These are phyloP conservation scores for Apiospora phragmitis DNA, from an alignment of 2,329 filamentous ascomycete species.

Conservation along the genomic window DNA sequence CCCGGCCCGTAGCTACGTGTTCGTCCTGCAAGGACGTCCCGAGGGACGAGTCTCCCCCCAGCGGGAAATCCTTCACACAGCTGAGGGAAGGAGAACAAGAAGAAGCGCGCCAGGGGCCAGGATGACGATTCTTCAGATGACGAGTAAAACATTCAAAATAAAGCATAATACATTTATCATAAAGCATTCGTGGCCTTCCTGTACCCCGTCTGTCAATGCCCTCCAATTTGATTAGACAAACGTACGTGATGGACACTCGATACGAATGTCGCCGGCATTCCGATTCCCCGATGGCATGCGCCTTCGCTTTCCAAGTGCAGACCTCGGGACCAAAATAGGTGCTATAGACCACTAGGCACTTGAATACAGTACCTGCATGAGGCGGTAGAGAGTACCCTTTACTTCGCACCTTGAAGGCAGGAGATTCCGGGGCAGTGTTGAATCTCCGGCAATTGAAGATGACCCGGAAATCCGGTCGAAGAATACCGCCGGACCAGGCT, in stretches of 20 bases:
- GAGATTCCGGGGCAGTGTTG: too few species aligned
- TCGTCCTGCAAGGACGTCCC: constrained; percentile 54
- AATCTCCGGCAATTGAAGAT: neutral
- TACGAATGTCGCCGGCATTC: neutral
- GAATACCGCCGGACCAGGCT: neutral
- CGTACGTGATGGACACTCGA: neutral
- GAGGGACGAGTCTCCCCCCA: constrained; percentile 36
- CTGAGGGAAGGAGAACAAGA: constrained; percentile 29
- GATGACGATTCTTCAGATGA: constrained; percentile 28
- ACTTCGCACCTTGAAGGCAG: too few species aligned
- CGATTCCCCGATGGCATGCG: neutral
- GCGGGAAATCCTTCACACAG: constrained; percentile 10
- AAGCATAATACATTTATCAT: neutral
- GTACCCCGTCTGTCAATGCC: too few species aligned
- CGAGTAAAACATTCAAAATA: neutral
- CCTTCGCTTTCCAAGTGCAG: neutral
- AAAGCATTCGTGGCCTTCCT: neutral
- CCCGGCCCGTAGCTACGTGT: constrained; percentile 60
- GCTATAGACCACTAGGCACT: neutral
- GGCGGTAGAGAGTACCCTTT: too few species aligned
- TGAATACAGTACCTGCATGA: neutral
- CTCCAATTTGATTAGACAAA: neutral
- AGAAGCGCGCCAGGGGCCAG: constrained; percentile 31
- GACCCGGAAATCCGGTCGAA: neutral
- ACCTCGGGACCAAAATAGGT: neutral